These are phyloP conservation scores for Paramyrothecium roridum DNA, from an alignment of 2,329 filamentous ascomycete genomes.

Conservation along the genomic window DNA sequence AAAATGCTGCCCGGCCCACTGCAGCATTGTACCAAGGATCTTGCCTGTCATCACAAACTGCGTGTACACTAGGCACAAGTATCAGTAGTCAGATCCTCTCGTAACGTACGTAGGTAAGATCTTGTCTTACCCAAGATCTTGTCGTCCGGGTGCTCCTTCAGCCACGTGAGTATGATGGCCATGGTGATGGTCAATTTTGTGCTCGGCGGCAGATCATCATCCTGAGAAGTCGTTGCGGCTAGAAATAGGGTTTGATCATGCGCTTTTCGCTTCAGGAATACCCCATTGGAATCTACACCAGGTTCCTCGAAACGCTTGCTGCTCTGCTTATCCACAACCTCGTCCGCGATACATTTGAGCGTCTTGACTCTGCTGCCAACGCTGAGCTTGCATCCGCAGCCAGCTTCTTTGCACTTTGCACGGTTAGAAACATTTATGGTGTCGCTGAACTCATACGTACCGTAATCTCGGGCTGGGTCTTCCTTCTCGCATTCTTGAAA, in stretches of 20 bases:
- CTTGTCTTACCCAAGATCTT: constrained; percentile 33
- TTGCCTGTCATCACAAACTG: constrained; percentile 27
- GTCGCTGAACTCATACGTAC: background rate
- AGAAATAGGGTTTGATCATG: constrained; percentile 17
- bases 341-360: background rate
- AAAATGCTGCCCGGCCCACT: constrained; percentile 24
- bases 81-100: background rate
- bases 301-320: constrained; percentile 5
- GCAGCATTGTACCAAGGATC: constrained; percentile 32
- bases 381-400: background rate
- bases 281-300: constrained; percentile 18
- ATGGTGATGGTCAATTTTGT: constrained; percentile 28
- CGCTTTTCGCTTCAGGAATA: constrained; percentile 6
- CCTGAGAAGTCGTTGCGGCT: constrained; percentile 5
- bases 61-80: constrained; percentile 24
- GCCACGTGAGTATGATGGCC: constrained; percentile 28
- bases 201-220: constrained; percentile 14
- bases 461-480: too few relatives aligned
- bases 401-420: background rate
- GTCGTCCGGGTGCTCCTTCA: constrained; percentile 23
- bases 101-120: rapidly evolving
- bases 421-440: background rate
- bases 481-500: too few relatives aligned
- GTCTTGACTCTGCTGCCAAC: constrained; percentile 3
- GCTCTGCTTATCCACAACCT: rapidly evolving